phyloP scores from a whole-genome alignment of 2,329 filamentous ascomycete genomes.

The Exophiala mesophila region DNA sequence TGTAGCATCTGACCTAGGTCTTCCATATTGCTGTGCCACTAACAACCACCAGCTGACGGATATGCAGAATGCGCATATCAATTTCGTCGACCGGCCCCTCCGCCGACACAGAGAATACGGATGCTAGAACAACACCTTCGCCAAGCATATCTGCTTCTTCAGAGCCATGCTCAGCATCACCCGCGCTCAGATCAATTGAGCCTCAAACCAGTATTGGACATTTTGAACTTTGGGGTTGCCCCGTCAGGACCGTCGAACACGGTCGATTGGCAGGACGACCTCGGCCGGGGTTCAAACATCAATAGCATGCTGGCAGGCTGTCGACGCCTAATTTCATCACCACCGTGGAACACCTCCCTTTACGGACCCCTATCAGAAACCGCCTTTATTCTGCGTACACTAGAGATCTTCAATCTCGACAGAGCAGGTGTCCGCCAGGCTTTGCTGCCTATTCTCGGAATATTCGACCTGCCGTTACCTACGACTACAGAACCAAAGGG shows the following conservation, averaged over 20 bases:
- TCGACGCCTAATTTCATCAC: slow-evolving; percentile 7
- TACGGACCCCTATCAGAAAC: slow-evolving; percentile 17
- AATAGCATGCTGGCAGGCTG: slow-evolving; percentile 16
- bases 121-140: slow-evolving; percentile 19
- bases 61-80: slow-evolving; percentile 18
- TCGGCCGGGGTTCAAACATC: too few species aligned
- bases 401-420: slow-evolving; percentile 17
- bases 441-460: slow-evolving; percentile 3
- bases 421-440: slow-evolving; percentile 6
- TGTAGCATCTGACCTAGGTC: slow-evolving; percentile 12
- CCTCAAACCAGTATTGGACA: too few species aligned
- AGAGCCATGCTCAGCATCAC: slow-evolving; percentile 10
- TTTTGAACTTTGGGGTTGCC: slow-evolving; percentile 13
- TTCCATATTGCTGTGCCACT: not conserved
- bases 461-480: slow-evolving; percentile 16
- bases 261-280: slow-evolving; percentile 1
- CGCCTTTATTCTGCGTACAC: slow-evolving; percentile 18
- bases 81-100: slow-evolving; percentile 16
- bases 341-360: slow-evolving; percentile 15
- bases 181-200: too few species aligned
- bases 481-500: slow-evolving; percentile 1
- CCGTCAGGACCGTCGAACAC: slow-evolving; percentile 12
- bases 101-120: slow-evolving; percentile 23
- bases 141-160: slow-evolving; percentile 12
- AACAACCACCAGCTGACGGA: not conserved